Conservation (phyloP, 352 stramenopile species). For the Globisporangium parvum region DNA sequence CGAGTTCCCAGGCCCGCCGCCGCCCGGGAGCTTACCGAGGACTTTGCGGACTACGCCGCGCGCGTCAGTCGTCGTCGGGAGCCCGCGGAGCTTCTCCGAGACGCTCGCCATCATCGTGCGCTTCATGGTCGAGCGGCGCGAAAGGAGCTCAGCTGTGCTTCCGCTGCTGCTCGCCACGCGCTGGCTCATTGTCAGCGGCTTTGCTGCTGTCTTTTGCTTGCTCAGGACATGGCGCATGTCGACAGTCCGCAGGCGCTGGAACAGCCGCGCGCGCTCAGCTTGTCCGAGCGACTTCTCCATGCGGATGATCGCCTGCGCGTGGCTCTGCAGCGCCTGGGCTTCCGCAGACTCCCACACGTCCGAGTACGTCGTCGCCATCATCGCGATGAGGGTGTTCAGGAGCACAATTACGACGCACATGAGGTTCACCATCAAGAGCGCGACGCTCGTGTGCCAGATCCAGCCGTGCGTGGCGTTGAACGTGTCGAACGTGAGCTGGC, state of each 20-base stretch:
- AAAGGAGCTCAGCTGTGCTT: constrained; percentile 14
- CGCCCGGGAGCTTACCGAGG: not conserved
- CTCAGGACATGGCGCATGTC: constrained; percentile 14
- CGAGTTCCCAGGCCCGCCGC: not conserved
- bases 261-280: constrained; percentile 28
- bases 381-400: constrained; percentile 34
- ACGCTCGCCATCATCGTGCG: constrained; percentile 23
- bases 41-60: constrained; percentile 9
- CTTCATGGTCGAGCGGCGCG: constrained; percentile 21
- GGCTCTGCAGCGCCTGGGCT: constrained; percentile 7
- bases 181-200: constrained; percentile 3
- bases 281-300: constrained; percentile 15
- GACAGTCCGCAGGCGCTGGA: constrained; percentile 22
- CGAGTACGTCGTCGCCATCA: constrained; percentile 28
- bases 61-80: constrained; percentile 14
- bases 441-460: constrained; percentile 11
- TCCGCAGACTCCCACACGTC: constrained; percentile 14
- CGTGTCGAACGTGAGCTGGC: constrained; percentile 41
- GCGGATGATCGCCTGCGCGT: constrained; percentile 17
- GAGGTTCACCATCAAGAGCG: too few relatives aligned
- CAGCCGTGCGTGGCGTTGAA: constrained; percentile 6
- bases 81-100: constrained; percentile 16
- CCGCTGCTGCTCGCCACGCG: not conserved
- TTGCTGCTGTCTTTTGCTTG: constrained; percentile 9
- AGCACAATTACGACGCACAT: constrained; percentile 21